Percentiles rank a stretch among this genome's conserved stretches.
Conservation (phyloP, 768 basidiomycete genomes). For the Saitozyma sp. region DNA sequence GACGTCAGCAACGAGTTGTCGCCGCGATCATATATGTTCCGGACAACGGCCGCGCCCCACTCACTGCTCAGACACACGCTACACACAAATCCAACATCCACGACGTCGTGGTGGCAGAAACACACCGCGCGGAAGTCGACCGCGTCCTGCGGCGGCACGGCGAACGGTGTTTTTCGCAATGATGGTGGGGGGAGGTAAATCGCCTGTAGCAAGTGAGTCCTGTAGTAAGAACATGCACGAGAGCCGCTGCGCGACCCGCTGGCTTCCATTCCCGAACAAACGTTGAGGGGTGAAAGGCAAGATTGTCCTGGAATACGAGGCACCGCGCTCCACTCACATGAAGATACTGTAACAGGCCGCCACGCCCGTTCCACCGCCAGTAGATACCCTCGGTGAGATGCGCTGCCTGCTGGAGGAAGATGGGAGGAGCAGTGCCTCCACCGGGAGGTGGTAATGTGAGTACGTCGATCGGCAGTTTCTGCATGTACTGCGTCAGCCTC, state of each 20-base stretch:
- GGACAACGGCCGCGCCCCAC: conserved; percentile 47
- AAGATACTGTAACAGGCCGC: conserved; percentile 34
- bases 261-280: too few relatives aligned
- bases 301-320: background rate
- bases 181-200: conserved; percentile 71
- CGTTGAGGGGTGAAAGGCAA: too few relatives aligned
- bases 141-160: conserved; percentile 87
- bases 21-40: too few relatives aligned
- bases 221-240: too few relatives aligned
- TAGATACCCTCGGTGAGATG: conserved; percentile 95
- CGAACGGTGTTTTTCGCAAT: conserved; percentile 68
- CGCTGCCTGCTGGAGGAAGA: conserved; percentile 95
- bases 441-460: conserved; percentile 76
- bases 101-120: conserved; percentile 96
- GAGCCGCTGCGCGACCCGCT: too few relatives aligned
- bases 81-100: conserved; percentile 96
- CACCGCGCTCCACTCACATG: too few relatives aligned
- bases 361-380: conserved; percentile 59
- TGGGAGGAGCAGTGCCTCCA: conserved; percentile 64
- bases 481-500: conserved; percentile 9
- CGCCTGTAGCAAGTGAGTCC: conserved; percentile 61
- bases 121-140: conserved; percentile 97
- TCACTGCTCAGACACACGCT: conserved; percentile 96
- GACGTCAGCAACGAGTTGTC: background rate
- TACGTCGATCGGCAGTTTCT: conserved; percentile 97